Percentiles rank a stretch among this genome's conserved stretches.
These are phyloP conservation scores for Filobasidium floriforme DNA, from an alignment of 768 basidiomycete genomes.

Conservation along the genomic window DNA sequence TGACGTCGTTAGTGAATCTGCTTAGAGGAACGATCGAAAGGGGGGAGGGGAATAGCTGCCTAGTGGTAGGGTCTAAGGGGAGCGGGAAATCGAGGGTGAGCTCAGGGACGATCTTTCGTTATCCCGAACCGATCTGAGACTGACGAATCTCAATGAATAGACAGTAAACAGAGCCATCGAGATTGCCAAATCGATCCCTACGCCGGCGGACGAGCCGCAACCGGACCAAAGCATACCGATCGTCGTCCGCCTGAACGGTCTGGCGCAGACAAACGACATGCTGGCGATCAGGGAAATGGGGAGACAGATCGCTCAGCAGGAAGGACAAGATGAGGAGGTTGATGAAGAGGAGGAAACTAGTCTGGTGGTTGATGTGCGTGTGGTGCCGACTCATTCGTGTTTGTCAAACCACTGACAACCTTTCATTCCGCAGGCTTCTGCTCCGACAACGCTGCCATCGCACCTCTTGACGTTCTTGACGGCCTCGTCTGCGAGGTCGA, in stretches of 20 bases:
- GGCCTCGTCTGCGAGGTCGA: slow-evolving; percentile 57
- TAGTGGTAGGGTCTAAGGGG: slow-evolving; percentile 74
- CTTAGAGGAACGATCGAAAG: slow-evolving; percentile 66
- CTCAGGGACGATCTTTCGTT: not conserved
- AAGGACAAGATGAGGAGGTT: slow-evolving; percentile 34
- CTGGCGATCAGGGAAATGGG: slow-evolving; percentile 90
- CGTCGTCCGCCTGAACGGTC: slow-evolving; percentile 72
- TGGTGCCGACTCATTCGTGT: not conserved
- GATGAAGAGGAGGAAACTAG: slow-evolving; percentile 45
- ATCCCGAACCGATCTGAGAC: not conserved
- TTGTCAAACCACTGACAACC: not conserved
- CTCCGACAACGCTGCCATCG: slow-evolving; percentile 57
- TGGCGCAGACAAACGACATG: slow-evolving; percentile 75
- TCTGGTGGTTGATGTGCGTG: slow-evolving; percentile 32
- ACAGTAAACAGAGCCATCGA: slow-evolving; percentile 25
- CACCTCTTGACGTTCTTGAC: slow-evolving; percentile 46
- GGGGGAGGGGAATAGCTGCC: slow-evolving; percentile 88
- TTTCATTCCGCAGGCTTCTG: slow-evolving; percentile 28
- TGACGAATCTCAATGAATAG: not conserved
- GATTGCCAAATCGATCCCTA: slow-evolving; percentile 9
- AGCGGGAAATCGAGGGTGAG: slow-evolving; percentile 76
- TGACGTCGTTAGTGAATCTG: slow-evolving; percentile 57
- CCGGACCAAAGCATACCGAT: slow-evolving; percentile 53
- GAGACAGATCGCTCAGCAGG: slow-evolving; percentile 56
- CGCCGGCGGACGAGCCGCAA: slow-evolving; percentile 1